Percentiles rank a stretch among this genome's conserved stretches.
phyloP scores from a whole-genome alignment of 306 rosid genomes.

The Medicago ruthenica region DNA sequence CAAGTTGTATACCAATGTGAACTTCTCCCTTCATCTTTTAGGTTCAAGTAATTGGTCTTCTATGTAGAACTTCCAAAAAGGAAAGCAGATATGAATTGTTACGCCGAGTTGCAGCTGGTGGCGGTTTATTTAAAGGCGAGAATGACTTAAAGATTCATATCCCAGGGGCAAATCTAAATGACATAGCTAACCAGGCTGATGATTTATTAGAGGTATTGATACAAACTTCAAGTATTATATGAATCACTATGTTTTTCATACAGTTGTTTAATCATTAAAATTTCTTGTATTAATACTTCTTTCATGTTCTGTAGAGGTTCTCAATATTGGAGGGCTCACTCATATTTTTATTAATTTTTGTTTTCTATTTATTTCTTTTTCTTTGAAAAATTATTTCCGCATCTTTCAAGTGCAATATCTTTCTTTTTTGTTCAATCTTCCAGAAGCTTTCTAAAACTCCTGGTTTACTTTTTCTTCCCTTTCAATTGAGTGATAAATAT shows the following conservation, averaged over 20 bases:
- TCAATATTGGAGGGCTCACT: not conserved
- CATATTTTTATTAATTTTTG: not conserved
- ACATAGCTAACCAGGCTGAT: constrained; percentile 96
- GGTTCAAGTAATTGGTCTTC: constrained; percentile 94
- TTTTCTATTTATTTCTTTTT: not conserved
- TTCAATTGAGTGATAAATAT: constrained; percentile 22
- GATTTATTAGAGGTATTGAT: constrained; percentile 85
- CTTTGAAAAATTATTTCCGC: not conserved
- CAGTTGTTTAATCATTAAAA: not conserved
- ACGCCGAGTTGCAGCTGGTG: constrained; percentile 94
- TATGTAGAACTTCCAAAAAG: constrained; percentile 88
- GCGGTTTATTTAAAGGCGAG: constrained; percentile 75
- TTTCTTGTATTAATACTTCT: not conserved
- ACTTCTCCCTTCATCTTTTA: constrained; percentile 39
- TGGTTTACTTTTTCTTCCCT: not conserved
- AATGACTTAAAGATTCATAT: constrained; percentile 73
- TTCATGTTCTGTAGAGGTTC: not conserved
- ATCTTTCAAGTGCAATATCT: constrained; percentile 9
- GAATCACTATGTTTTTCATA: not conserved
- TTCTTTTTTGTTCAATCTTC: constrained; percentile 1
- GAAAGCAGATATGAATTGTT: constrained; percentile 89
- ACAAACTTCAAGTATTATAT: constrained; percentile 27
- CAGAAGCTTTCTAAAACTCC: not conserved
- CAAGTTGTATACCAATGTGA: constrained; percentile 23
- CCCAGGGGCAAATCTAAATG: constrained; percentile 89